These are phyloP conservation scores for Penicillium pulvis DNA, from an alignment of 495 filamentous ascomycete species.

Conservation along the genomic window DNA sequence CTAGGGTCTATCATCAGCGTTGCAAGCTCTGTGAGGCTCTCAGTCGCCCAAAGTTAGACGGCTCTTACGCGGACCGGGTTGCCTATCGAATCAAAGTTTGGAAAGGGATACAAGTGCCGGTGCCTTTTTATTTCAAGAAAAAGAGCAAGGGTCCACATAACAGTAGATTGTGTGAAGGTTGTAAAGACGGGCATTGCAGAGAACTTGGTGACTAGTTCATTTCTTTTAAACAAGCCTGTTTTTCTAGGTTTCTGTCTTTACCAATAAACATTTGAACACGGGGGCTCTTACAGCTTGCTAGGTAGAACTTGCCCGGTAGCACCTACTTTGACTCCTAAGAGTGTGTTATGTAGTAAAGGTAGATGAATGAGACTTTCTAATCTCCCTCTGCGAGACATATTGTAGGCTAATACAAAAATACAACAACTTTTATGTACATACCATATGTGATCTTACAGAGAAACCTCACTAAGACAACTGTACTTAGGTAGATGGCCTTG, in stretches of 20 bases:
- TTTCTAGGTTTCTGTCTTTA: neutral
- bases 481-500: too few relatives aligned
- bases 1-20: conserved; percentile 1
- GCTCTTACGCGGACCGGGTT: conserved; percentile 7
- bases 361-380: too few relatives aligned
- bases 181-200: conserved; percentile 2
- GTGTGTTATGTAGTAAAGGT: too few relatives aligned
- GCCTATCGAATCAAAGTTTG: conserved; percentile 7
- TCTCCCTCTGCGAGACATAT: too few relatives aligned
- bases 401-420: too few relatives aligned
- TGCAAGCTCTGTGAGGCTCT: conserved; percentile 2
- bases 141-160: conserved; percentile 4
- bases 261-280: too few relatives aligned
- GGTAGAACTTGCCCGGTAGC: too few relatives aligned
- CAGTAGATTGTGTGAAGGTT: conserved; percentile 1
- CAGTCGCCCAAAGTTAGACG: conserved; percentile 1
- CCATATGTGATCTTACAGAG: too few relatives aligned
- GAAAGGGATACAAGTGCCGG: neutral
- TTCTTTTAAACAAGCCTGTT: neutral
- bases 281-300: too few relatives aligned
- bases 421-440: too few relatives aligned
- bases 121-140: neutral
- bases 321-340: too few relatives aligned
- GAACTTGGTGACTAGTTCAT: neutral
- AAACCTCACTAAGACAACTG: too few relatives aligned